phyloP scores from a whole-genome alignment of 2,329 filamentous ascomycete species.

The Aspergillus bombycis region DNA sequence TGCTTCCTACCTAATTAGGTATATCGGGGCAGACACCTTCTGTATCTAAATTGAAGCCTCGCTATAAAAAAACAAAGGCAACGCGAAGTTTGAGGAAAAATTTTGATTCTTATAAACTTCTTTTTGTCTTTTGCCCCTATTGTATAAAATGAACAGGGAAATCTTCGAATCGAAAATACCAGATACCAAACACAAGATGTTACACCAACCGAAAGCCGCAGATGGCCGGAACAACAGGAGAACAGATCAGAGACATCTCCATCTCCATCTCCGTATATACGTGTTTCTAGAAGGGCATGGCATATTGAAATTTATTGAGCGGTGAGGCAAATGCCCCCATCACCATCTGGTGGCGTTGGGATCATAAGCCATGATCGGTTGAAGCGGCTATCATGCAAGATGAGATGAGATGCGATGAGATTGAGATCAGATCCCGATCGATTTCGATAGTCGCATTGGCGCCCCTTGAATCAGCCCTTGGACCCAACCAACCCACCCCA shows the following conservation, averaged over 20 bases:
- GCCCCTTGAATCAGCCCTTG: not conserved
- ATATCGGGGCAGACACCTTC: not conserved
- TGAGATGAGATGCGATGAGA: constrained; percentile 11
- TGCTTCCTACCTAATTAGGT: too few relatives aligned
- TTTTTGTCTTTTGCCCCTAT: not conserved
- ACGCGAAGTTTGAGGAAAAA: not conserved
- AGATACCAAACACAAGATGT: not conserved
- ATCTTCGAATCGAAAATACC: not conserved
- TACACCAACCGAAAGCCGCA: not conserved
- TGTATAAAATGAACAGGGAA: not conserved
- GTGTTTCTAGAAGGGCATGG: not conserved
- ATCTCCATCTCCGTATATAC: not conserved
- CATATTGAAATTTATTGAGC: not conserved
- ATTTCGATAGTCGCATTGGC: not conserved
- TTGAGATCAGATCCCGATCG: constrained; percentile 12
- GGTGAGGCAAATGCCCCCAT: not conserved
- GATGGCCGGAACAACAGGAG: not conserved
- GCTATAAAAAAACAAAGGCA: not conserved
- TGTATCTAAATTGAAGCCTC: not conserved
- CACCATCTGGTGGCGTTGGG: constrained; percentile 7
- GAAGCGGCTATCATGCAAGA: constrained; percentile 8
- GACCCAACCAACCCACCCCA: not conserved
- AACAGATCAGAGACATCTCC: not conserved
- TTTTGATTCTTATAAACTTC: not conserved
- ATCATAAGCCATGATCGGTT: not conserved